Evolutionary conservation across 495 filamentous ascomycete genomes (phyloP).

Genomic region (Tuber umbilicatum): DNA sequence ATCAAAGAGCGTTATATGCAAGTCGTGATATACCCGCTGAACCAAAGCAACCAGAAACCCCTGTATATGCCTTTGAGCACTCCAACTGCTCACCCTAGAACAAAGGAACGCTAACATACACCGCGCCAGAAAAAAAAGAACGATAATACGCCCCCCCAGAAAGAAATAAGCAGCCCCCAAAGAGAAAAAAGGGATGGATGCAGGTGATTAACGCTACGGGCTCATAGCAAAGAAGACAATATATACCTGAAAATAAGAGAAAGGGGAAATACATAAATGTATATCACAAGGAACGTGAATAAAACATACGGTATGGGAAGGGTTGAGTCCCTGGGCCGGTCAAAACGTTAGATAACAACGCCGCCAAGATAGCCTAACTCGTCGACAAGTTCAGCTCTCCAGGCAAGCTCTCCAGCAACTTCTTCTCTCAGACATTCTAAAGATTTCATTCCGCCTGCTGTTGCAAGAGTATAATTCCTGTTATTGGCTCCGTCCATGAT

Average conservation of each 20-base stretch:
- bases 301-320: not conserved
- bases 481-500: slow-evolving; percentile 23
- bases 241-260: not conserved
- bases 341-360: slow-evolving; percentile 32
- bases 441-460: slow-evolving; percentile 17
- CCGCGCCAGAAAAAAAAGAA: not conserved
- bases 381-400: slow-evolving; percentile 33
- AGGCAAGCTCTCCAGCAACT: slow-evolving; percentile 36
- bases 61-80: slow-evolving; percentile 2
- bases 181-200: slow-evolving; percentile 4
- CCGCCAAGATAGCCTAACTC: slow-evolving; percentile 38
- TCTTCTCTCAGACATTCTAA: slow-evolving; percentile 37
- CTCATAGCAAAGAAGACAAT: not conserved
- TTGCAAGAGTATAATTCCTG: slow-evolving; percentile 7
- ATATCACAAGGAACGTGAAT: not conserved
- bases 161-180: not conserved
- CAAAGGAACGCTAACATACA: not conserved
- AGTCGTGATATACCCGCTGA: not conserved
- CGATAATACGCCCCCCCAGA: not conserved
- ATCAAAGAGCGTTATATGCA: not conserved
- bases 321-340: not conserved
- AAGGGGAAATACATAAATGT: not conserved
- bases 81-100: not conserved
- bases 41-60: not conserved
- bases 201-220: not conserved